Base-by-base conservation (phyloP, 805 yeast species). In the Teunomyces pallodes region DNA sequence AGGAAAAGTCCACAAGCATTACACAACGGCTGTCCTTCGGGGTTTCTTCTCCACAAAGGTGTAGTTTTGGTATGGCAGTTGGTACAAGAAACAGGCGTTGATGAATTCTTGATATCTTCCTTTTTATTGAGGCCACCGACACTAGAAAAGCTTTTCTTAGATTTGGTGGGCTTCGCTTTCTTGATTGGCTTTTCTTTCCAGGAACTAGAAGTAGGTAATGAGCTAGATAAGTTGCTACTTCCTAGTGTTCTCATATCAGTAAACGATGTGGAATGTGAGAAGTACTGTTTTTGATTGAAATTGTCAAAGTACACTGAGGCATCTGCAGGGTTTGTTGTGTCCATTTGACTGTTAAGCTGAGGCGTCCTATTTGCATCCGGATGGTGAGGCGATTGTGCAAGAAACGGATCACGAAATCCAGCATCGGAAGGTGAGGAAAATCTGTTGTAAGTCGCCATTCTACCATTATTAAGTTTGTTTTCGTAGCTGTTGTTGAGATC, bases 1-100 rank as follows among this genome's bases (percentile, higher is more conserved):
- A 88, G 77, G 58, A 92, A 92, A 51, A 92, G 72, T 0, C 98
- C 99, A 72, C 99, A 92, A 0, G 99, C 98, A 66, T 92, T 92
- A 70, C 98, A 92, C 50, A 92, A 72, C 0, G 97, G 95, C 59
- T 88, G 86, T 1, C 97, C 97, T 50, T 87, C 88, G 0, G 96
- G 90, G 58, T 90, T 89, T 43, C 97, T 76, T 57, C 99, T 75
- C 99, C 99, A 92, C 13, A 92, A 67, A 1, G 99, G 99, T 0
- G 99, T 92, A 13, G 95, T 90, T 53, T 79, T 82, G 0, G 99
- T 92, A 59, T 86, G 84, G 67, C 99, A 92, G 67, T 92, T 92
- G 13, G 92, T 84, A 67, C 98, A 92, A 27, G 70, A 60, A 4
- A 64, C 61, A 31, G 43, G 35, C 24, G 24, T 16, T 9, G 35